Evolutionary conservation across 129 eudicot species (phyloP).

Genomic region (Lactuca saligna): DNA sequence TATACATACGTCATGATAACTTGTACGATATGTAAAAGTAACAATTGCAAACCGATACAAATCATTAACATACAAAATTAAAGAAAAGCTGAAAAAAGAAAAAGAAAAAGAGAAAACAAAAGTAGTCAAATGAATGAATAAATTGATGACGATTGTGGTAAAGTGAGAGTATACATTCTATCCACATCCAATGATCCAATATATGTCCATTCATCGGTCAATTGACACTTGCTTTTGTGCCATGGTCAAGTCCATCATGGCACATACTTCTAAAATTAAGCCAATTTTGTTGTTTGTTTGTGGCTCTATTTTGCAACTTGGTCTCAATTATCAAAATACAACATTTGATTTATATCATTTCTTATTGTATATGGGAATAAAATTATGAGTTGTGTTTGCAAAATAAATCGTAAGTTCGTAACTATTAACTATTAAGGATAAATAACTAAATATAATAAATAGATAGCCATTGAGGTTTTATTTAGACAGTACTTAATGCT

Average conservation of each 20-base stretch:
- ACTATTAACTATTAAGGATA: too few relatives aligned
- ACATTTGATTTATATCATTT: background rate
- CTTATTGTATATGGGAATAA: background rate
- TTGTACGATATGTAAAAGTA: slow-evolving; percentile 1
- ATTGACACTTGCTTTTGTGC: slow-evolving; percentile 34
- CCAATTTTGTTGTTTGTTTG: slow-evolving; percentile 15
- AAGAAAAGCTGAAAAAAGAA: slow-evolving; percentile 28
- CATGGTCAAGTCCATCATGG: slow-evolving; percentile 28
- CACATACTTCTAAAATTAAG: slow-evolving; percentile 29
- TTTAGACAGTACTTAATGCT: too few relatives aligned
- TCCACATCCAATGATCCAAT: slow-evolving; percentile 32
- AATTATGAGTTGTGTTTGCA: too few relatives aligned
- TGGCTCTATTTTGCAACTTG: slow-evolving; percentile 11
- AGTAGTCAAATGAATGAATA: slow-evolving; percentile 34
- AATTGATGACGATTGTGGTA: slow-evolving; percentile 22
- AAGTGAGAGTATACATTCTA: slow-evolving; percentile 35
- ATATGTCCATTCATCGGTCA: slow-evolving; percentile 33
- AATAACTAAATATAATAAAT: too few relatives aligned
- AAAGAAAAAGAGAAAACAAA: slow-evolving; percentile 18
- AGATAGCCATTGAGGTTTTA: too few relatives aligned
- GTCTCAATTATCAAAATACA: background rate
- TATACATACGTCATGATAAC: slow-evolving; percentile 4
- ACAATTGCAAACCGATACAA: background rate
- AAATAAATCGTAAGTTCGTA: background rate
- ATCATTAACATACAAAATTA: background rate